Conservation (phyloP, 495 filamentous ascomycete species). For the Podospora conica region DNA sequence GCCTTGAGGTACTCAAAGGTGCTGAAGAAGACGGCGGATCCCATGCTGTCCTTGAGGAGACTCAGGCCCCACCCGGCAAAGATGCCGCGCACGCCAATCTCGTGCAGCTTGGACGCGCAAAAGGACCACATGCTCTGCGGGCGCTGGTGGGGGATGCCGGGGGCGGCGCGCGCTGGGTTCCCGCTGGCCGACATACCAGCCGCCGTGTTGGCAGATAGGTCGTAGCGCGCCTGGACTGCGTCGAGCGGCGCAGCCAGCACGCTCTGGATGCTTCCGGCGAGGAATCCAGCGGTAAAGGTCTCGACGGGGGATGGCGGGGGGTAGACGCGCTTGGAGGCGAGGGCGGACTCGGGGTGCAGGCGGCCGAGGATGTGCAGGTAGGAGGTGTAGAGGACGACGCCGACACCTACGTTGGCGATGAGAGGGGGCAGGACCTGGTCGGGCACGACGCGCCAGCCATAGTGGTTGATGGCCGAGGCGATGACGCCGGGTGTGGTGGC, state of each 20-base stretch:
- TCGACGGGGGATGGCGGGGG: slow-evolving; percentile 60
- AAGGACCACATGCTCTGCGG: slow-evolving; percentile 83
- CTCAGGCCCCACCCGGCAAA: slow-evolving; percentile 78
- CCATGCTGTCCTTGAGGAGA: slow-evolving; percentile 74
- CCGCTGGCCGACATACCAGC: slow-evolving; percentile 24
- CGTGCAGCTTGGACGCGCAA: slow-evolving; percentile 60
- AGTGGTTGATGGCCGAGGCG: slow-evolving; percentile 65
- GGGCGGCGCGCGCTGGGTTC: slow-evolving; percentile 47
- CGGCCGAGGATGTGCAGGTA: slow-evolving; percentile 73
- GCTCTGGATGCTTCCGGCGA: slow-evolving; percentile 72
- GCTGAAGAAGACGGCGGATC: slow-evolving; percentile 77
- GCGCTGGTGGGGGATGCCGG: slow-evolving; percentile 30
- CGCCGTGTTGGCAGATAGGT: slow-evolving; percentile 29
- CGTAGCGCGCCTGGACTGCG: slow-evolving; percentile 74
- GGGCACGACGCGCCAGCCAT: slow-evolving; percentile 84
- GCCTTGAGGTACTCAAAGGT: slow-evolving; percentile 83
- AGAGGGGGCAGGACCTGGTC: slow-evolving; percentile 83
- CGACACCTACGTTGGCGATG: slow-evolving; percentile 78
- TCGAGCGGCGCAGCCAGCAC: slow-evolving; percentile 82
- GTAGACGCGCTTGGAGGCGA: slow-evolving; percentile 62
- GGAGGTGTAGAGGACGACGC: slow-evolving; percentile 78
- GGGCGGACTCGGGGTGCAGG: slow-evolving; percentile 66
- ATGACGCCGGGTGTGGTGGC: slow-evolving; percentile 74
- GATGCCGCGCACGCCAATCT: slow-evolving; percentile 74
- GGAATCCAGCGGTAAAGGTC: slow-evolving; percentile 71